phyloP scores from a whole-genome alignment of 2,329 filamentous ascomycete genomes.

The Sarocladiaceae sp. region DNA sequence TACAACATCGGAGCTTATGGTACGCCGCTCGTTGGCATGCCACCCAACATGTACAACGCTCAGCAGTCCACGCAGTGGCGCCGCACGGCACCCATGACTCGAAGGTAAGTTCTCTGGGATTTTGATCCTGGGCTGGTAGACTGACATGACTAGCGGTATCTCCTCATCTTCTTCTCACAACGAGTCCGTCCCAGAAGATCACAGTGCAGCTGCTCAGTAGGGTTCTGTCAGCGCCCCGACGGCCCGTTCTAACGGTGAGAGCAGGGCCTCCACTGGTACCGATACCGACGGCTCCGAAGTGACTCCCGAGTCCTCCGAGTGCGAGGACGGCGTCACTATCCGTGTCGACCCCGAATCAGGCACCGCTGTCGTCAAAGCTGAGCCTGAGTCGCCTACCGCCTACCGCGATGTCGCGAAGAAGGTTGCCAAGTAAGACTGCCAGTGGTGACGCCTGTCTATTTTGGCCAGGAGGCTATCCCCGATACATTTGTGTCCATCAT shows the following conservation, averaged over 20 bases:
- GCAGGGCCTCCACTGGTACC: constrained; percentile 32
- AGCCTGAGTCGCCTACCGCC: constrained; percentile 41
- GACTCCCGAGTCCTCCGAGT: constrained; percentile 39
- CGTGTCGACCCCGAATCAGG: constrained; percentile 38
- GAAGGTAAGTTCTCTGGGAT: constrained; percentile 27
- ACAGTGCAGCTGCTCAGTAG: constrained; percentile 30
- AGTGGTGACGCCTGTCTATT: no score
- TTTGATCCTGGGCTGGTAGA: no score
- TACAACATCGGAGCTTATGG: constrained; percentile 74
- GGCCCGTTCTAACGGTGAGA: background rate
- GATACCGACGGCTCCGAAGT: constrained; percentile 32
- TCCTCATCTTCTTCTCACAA: constrained; percentile 22
- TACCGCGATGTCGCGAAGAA: constrained; percentile 33
- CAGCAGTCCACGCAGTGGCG: constrained; percentile 28
- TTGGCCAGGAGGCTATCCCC: no score
- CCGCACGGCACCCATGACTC: constrained; percentile 22
- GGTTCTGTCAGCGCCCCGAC: background rate
- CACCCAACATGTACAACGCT: constrained; percentile 28
- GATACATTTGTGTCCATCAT: background rate
- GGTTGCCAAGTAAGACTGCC: constrained; percentile 18
- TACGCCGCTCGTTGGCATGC: constrained; percentile 53
- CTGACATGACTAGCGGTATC: constrained; percentile 18
- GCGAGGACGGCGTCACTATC: constrained; percentile 49
- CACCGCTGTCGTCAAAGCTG: constrained; percentile 20
- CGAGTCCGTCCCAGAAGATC: constrained; percentile 11